Base-by-base conservation (phyloP, 2,329 filamentous ascomycete species). In the Magnaporthales sp. region DNA sequence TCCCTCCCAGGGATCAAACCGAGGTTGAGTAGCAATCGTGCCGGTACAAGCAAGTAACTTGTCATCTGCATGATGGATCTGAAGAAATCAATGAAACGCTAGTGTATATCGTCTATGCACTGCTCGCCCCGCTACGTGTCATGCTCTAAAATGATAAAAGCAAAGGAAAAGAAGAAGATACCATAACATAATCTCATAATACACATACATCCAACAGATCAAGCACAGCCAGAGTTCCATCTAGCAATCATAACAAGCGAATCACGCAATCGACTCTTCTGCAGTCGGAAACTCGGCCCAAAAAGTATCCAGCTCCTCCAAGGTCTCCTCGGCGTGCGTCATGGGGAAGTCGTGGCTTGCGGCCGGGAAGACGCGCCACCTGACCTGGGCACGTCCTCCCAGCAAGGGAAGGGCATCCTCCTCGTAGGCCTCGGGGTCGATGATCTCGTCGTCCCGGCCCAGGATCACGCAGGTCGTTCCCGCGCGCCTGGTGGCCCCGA, bases 321-420 rank as follows among this genome's bases (percentile, higher is more conserved):
- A 70, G 11, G 84, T 80, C 46, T 77, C 73, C 7, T 74, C 71
- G 0, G 78, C 73, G 67, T 83, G 80, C n/a, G 84, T 86, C 77
- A 88, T 87, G 19, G 86, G 84, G 70, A 89, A 88, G 69, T 89
- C 86, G 71, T 89, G 86, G 1, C 80, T 65, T 15, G 38, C 82
- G 1, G 84, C 85, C 0, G 80, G 79, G 1, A 88, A 75, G 11
- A 84, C 73, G 38, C 76, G 79, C 81, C 84, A 86, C 58, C 76
- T 74, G 7, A 87, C 79, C 15, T 79, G 79, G 63, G 75, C 73
- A 7, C 70, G 62, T 10, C 86, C 84, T 15, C 83, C 84, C 56
- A 84, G 71, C 22, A 86, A 74, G 24, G 81, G 81, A 66, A 85
- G 74, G 3, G 78, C 84, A 60, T 86, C 82, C 30, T 75, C 73